These are phyloP conservation scores for Vitis riparia DNA, from an alignment of 164 flowering plant species.

Conservation along the genomic window DNA sequence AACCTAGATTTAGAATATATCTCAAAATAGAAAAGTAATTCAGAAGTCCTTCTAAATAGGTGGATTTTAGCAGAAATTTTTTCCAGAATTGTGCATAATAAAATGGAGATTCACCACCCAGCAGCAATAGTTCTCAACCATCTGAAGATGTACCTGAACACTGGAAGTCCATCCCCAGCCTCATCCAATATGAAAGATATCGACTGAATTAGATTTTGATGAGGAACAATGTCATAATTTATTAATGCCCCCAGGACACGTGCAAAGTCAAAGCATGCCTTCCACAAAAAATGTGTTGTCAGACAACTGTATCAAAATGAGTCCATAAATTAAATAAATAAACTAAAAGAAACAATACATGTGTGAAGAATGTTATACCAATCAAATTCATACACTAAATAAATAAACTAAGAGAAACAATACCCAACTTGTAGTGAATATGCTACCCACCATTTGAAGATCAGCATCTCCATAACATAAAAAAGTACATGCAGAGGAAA, in stretches of 20 bases:
- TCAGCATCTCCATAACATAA: constrained; percentile 81
- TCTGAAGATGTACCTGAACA: constrained; percentile 55
- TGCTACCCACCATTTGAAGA: constrained; percentile 78
- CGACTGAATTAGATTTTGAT: constrained; percentile 61
- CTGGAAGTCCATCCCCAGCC: constrained; percentile 48
- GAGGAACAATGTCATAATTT: constrained; percentile 65
- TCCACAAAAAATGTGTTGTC: constrained; percentile 31
- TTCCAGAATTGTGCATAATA: too few species aligned
- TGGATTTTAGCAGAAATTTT: too few species aligned
- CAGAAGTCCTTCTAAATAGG: too few species aligned
- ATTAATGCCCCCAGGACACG: constrained; percentile 54
- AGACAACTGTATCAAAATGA: constrained; percentile 20
- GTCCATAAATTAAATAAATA: constrained; percentile 7
- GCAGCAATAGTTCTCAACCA: background rate
- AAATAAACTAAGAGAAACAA: constrained; percentile 6
- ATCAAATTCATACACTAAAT: background rate
- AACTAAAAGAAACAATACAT: background rate
- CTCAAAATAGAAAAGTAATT: too few species aligned
- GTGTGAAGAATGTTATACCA: too few species aligned
- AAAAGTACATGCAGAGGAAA: constrained; percentile 64
- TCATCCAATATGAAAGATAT: constrained; percentile 52
- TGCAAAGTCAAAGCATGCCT: constrained; percentile 96
- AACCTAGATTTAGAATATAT: too few species aligned
- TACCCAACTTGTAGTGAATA: background rate
- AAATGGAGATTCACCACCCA: background rate